Base-by-base conservation (phyloP, 106 monocot genomes). In the Dendrobium huoshanense region DNA sequence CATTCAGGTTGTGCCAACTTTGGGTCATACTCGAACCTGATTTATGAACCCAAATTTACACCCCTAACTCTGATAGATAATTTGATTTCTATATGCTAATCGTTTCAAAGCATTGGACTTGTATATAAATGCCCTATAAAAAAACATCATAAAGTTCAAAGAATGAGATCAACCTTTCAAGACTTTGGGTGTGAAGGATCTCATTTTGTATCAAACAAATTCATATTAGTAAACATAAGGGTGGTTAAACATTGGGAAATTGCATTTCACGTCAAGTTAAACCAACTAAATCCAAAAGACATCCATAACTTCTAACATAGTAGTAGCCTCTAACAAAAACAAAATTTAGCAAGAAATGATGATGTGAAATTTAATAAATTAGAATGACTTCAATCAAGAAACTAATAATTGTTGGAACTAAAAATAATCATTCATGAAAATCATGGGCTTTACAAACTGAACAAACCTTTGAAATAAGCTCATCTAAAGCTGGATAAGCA, bases 401-500 rank as follows among this genome's bases (percentile, higher is more conserved):
- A 59, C n/a, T 64, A 64, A 64, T 64, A 64, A 64, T 7, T 9
- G 25, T 65, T 8, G 9, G 25, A 65, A n/a, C 25, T n/a, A 72
- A 33, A 37, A 37, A 72, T 40, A 18, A 72, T 40, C 16, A 72
- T 72, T 40, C 37, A 13, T 33, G 3, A 33, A 72, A 72, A 72
- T 29, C 37, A 17, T 27, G 3, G 42, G 42, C 55, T 15, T 44
- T 15, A 42, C n/a, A 77, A 80, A 56, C 20, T 44, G 19, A 47
- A 77, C 45, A 44, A 47, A 97, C 96, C 94, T 92, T 92, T 78
- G 96, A 94, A 45, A 92, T 97, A 75, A 97, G 84, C 80, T 97
- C 96, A 87, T 97, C 94, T 61, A 97, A 87, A 55, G 96, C 96
- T 77, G 96, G 96, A 82, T 97, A 97, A 67, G 96, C 92, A 86